Evolutionary conservation across 2,329 filamentous ascomycete genomes (phyloP).

Genomic region (Elsinoe arachidis): DNA sequence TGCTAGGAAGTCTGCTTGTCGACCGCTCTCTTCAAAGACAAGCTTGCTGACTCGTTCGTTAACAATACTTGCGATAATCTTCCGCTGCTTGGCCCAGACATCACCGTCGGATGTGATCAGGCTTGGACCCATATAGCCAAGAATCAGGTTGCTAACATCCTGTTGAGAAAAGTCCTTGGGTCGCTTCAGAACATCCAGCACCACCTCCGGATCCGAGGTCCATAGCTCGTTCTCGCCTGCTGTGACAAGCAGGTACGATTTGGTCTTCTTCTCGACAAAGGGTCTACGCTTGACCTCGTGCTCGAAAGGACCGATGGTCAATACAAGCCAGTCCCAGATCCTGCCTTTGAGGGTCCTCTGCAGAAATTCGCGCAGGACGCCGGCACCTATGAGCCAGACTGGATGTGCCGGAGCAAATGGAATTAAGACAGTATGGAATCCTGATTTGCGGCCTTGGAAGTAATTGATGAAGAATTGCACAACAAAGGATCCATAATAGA

Average conservation of each 20-base stretch:
- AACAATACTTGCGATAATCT: slow-evolving; percentile 25
- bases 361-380: not conserved
- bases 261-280: not conserved
- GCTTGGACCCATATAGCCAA: slow-evolving; percentile 21
- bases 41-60: slow-evolving; percentile 27
- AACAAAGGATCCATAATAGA: not conserved
- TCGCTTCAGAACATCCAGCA: not conserved
- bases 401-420: not conserved
- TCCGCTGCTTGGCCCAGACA: slow-evolving; percentile 26
- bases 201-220: not conserved
- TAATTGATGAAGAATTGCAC: not conserved
- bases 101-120: slow-evolving; percentile 22
- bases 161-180: not conserved
- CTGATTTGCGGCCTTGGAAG: not conserved
- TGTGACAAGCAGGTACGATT: not conserved
- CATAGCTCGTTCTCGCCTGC: not conserved
- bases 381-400: not conserved
- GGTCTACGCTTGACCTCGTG: not conserved
- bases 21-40: slow-evolving; percentile 24
- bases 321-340: not conserved
- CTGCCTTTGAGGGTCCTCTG: not conserved
- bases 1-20: not conserved
- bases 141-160: not conserved
- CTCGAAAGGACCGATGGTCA: not conserved
- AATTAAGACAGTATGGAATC: not conserved